Conservation (phyloP, 495 filamentous ascomycete species). For the Lasiosphaeria ovina region DNA sequence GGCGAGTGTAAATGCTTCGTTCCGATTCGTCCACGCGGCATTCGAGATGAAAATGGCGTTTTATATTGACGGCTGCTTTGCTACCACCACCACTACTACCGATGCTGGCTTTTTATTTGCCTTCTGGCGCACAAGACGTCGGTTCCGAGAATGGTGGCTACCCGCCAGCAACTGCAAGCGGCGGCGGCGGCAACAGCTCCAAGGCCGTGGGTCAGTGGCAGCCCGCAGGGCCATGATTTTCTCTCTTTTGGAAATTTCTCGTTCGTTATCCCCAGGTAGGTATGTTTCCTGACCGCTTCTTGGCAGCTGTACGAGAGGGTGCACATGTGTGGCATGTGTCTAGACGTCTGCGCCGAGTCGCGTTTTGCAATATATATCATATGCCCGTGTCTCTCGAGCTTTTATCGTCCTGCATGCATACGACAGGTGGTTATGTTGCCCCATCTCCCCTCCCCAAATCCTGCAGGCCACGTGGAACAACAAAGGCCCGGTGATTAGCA, state of each 20-base stretch:
- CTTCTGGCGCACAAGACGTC: too few species aligned
- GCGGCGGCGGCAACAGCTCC: too few species aligned
- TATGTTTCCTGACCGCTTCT: slow-evolving; percentile 10
- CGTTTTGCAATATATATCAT: slow-evolving; percentile 1
- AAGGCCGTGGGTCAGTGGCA: too few species aligned
- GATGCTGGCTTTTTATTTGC: too few species aligned
- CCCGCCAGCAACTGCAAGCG: too few species aligned
- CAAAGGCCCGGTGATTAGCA: background rate
- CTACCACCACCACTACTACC: too few species aligned
- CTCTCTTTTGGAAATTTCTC: background rate
- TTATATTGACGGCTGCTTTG: too few species aligned
- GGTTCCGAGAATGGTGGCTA: too few species aligned
- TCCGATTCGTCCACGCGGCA: too few species aligned
- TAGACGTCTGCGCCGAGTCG: background rate
- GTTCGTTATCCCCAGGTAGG: too few species aligned
- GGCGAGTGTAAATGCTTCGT: too few species aligned
- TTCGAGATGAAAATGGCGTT: too few species aligned
- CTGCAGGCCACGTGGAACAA: background rate
- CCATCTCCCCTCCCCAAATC: background rate
- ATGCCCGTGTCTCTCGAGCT: slow-evolving; percentile 5
- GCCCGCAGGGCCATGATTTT: background rate
- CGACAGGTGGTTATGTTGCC: background rate
- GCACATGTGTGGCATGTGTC: background rate
- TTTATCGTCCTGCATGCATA: slow-evolving; percentile 11
- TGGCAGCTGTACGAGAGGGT: background rate